phyloP scores from a whole-genome alignment of 2,329 filamentous ascomycete species.

The Scedosporium minutisporum region DNA sequence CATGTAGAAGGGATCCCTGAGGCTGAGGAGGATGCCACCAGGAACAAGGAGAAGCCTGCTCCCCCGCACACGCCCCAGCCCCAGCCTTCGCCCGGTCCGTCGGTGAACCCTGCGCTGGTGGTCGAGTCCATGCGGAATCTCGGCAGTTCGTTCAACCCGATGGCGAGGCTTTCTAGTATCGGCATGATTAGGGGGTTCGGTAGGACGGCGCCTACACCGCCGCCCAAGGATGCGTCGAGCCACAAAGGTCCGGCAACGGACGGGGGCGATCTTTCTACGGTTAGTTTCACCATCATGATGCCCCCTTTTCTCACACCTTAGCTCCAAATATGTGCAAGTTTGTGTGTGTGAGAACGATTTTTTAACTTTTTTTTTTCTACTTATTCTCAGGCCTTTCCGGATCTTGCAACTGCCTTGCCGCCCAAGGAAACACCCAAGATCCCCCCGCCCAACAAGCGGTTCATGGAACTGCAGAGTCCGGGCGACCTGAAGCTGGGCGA shows the following conservation, averaged over 20 bases:
- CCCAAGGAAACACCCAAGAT: slow-evolving; percentile 47
- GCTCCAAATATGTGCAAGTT: neutral
- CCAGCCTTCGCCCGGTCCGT: slow-evolving; percentile 15
- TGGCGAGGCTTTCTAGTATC: slow-evolving; percentile 67
- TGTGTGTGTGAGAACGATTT: neutral
- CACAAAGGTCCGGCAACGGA: slow-evolving; percentile 27
- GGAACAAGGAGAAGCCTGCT: slow-evolving; percentile 25
- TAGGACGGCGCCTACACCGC: slow-evolving; percentile 31
- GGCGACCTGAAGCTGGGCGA: slow-evolving; percentile 65
- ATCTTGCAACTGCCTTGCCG: slow-evolving; percentile 44
- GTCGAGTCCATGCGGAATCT: slow-evolving; percentile 69
- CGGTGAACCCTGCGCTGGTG: slow-evolving; percentile 51
- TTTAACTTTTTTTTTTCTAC: slow-evolving; percentile 7
- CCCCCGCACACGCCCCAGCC: slow-evolving; percentile 6
- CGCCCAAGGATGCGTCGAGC: slow-evolving; percentile 21
- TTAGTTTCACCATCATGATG: slow-evolving; percentile 25
- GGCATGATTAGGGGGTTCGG: slow-evolving; percentile 69
- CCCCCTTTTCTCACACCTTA: slow-evolving; percentile 1
- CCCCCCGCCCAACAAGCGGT: slow-evolving; percentile 59
- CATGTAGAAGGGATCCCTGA: neutral
- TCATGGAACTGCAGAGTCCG: slow-evolving; percentile 62
- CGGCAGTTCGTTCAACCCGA: slow-evolving; percentile 71
- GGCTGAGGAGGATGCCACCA: slow-evolving; percentile 1
- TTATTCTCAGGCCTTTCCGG: slow-evolving; percentile 44
- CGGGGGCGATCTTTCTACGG: slow-evolving; percentile 47